Base-by-base conservation (phyloP, 1,284 basidiomycete species). In the Malassezia psittaci region DNA sequence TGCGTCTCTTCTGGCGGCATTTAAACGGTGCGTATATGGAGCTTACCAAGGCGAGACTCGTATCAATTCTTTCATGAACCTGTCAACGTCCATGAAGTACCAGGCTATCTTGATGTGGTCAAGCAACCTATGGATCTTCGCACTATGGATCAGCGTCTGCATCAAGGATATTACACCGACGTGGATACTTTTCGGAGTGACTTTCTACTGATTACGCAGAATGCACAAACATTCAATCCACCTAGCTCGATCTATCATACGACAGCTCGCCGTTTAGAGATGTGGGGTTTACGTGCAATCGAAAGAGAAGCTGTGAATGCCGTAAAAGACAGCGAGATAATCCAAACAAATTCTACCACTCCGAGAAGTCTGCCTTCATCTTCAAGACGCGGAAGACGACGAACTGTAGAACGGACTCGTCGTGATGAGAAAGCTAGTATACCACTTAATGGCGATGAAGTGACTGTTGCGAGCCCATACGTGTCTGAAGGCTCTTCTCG, bases 51-150 rank as follows among this genome's bases (percentile, higher is more conserved):
- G 76, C 87, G 86, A 71, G 87, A 89, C 69, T 84, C 85, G 72
- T 89, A 89, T 79, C 85, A 83, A 5, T 88, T 89, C 75, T 89
- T 89, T 69, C 76, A 87, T 51, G 73, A 77, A 41, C 86, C 87
- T 0, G 87, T 89, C 11, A 79, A 87, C 70, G 72, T 76, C 0
- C 75, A 77, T 0, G 79, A 82, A 62, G 83, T 88, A 0, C 81
- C 83, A 1, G 84, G 84, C 3, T 89, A 88, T 65, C 61, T 77
- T 2, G 83, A 86, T 66, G 70, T 82, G 33, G 80, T 89, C 48
- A 82, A 83, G 65, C 77, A 77, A 33, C 87, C 87, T 6, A 89
- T 89, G 86, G 87, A 88, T 65, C 78, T 89, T 57, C 85, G 85
- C 0, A 88, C 86, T 0, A 87, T 89, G 81, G 76, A 81, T 6